Percentiles rank a stretch among this genome's conserved stretches.
phyloP scores from a whole-genome alignment of 1,139 yeast genomes.

The Barnettozyma hawaiiensis region DNA sequence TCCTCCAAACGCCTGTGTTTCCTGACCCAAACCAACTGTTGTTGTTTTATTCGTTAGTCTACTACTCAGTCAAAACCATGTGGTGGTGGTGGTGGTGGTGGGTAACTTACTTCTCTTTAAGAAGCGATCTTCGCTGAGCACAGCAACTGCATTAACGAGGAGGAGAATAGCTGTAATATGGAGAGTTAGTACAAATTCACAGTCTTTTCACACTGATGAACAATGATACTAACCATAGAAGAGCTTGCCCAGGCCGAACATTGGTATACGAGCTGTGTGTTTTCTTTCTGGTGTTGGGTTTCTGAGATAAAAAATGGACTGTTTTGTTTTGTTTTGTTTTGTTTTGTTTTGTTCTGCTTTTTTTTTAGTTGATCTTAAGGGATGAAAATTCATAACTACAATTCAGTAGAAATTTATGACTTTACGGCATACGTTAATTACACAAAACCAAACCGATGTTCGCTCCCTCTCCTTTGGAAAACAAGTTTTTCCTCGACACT shows the following conservation, averaged over 20 bases:
- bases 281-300: no score
- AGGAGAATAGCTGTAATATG: constrained; percentile 52
- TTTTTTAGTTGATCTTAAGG: no score
- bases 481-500: constrained; percentile 5
- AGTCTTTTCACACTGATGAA: constrained; percentile 5
- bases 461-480: constrained; percentile 8
- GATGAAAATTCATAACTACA: no score
- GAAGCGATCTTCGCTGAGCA: constrained; percentile 77
- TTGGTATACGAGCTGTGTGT: constrained; percentile 24
- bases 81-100: not conserved
- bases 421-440: constrained; percentile 10
- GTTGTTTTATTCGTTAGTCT: constrained; percentile 18
- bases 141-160: constrained; percentile 71
- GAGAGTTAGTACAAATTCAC: not conserved
- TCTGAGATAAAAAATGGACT: not conserved
- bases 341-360: no score
- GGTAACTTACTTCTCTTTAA: constrained; percentile 56
- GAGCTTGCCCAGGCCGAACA: constrained; percentile 70
- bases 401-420: constrained; percentile 4
- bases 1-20: constrained; percentile 33
- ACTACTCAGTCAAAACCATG: not conserved
- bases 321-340: not conserved
- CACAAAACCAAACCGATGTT: constrained; percentile 9
- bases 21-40: constrained; percentile 45
- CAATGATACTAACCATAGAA: constrained; percentile 44